Conservation (phyloP, 2,329 filamentous ascomycete genomes). For the Colletotrichum eleusines region DNA sequence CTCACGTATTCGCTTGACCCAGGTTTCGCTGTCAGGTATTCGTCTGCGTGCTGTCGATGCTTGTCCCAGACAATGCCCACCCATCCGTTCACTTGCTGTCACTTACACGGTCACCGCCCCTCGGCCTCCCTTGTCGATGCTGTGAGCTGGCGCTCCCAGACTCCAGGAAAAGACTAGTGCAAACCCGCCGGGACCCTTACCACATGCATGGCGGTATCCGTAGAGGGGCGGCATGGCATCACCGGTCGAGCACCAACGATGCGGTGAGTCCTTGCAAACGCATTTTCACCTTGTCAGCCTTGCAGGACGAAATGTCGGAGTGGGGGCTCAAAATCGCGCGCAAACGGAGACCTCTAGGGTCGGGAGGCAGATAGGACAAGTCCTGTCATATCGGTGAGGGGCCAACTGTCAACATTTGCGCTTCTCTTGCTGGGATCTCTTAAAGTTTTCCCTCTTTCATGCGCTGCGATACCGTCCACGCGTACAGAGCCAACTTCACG, state of each 20-base stretch:
- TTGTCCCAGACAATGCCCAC: constrained; percentile 8
- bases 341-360: constrained; percentile 8
- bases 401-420: not conserved
- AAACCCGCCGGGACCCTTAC: constrained; percentile 6
- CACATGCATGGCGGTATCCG: constrained; percentile 5
- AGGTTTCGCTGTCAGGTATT: not conserved
- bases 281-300: constrained; percentile 22
- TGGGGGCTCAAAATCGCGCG: constrained; percentile 19
- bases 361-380: constrained; percentile 5
- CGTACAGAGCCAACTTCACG: not conserved
- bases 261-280: constrained; percentile 37
- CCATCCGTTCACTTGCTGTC: constrained; percentile 12
- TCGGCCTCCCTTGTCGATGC: constrained; percentile 7
- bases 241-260: constrained; percentile 28
- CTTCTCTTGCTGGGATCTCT: constrained; percentile 3
- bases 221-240: constrained; percentile 17
- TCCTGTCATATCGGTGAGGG: constrained; percentile 13
- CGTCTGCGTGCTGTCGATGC: constrained; percentile 8
- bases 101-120: constrained; percentile 31
- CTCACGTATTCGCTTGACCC: not conserved
- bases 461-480: not conserved
- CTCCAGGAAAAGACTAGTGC: not conserved
- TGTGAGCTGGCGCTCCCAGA: constrained; percentile 6
- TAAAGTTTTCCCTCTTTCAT: not conserved
- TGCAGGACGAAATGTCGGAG: constrained; percentile 23